Base-by-base conservation (phyloP, 306 rosid genomes). In the Quercus rubra region DNA sequence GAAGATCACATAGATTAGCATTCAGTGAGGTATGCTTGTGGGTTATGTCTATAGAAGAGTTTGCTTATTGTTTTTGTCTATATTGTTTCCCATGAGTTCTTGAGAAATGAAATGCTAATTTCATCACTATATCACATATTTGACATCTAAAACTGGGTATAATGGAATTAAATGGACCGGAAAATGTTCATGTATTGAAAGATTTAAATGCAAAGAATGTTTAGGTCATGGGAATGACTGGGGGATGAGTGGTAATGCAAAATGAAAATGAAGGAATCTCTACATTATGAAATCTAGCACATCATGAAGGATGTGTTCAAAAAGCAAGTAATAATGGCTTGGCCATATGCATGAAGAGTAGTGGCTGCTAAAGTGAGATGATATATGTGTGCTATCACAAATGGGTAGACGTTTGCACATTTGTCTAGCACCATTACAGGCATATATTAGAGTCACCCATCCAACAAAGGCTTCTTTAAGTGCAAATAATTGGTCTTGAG, bases 1-100 rank as follows among this genome's bases (percentile, higher is more conserved):
- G 74, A 30, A 73, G 80, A 49, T 77, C 80, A 27, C 80, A 77
- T 77, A 64, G 74, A 63, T 28, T 66, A 51, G 74, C 80, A n/a
- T 77, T 77, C 14, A 31, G 64, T 51, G 80, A 77, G 80, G 80
- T 77, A 67, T 19, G 41, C 19, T 74, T 20, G 56, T 3, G 3
- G 46, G 12, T 59, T 58, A 41, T 19, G 11, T n/a, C 35, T 66
- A 43, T 31, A 4, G 49, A 18, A 12, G 46, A 66, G 33, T 31
- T 6, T 31, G 71, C 20, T 2, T 30, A 18, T 66, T 66, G 46
- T 66, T 66, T 30, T 66, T 15, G 13, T 18, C 20, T 66, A 30
- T 4, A 31, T 30, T 30, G 46, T 7, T 31, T 66, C 23, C n/a
- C 21, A 17, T 11, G 25, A 30, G 49, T 33, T 6, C 13, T 66